Base-by-base conservation (phyloP, 129 eudicot species). In the Silybum marianum region DNA sequence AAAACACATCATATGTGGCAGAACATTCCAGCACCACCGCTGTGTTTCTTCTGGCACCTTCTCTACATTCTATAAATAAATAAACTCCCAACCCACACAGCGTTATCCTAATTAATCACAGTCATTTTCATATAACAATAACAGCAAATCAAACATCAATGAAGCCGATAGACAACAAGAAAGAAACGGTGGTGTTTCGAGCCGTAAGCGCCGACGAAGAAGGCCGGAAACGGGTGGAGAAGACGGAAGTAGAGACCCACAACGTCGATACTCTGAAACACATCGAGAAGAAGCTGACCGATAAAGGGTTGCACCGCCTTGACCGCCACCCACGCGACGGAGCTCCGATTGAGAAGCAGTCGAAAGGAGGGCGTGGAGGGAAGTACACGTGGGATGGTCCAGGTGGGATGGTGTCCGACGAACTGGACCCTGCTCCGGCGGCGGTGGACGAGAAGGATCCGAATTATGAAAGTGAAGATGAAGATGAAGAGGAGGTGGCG, bases 311-410 rank as follows among this genome's bases (percentile, higher is more conserved):
- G 13, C 89, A 75, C 67, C 82, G 98, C 39, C 75, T 83, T 14
- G 95, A 93, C 21, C 94, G 97, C 4, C 97, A 86, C 76, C 92
- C 97, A 0, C 72, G 77, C 0, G 90, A 88, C 68, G 93, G 92
- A 22, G 24, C 39, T 26, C 90, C 87, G 19, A 24, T 85, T 65
- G 88, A 83, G 16, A 85, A 86, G 28, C 91, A 74, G 78, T 74
- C 92, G 2, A 93, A 93, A 79, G 80, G 83, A 1, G 97, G 95
- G 0, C 94, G 88, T 4, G 98, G 98, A 0, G 98, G 98, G 1
- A 94, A 90, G 88, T 94, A 81, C 78, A 92, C 97, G 14, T 94
- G 98, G 97, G 98, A 93, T 71, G 98, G 98, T 7, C 97, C 97
- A 0, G 82, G 80, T 0, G 83, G 77, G n/a, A 78, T 76, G 54